Percentiles rank a stretch among this genome's conserved stretches.
These are phyloP conservation scores for Hortiboletus campestris DNA, from an alignment of 768 basidiomycete species.

Conservation along the genomic window DNA sequence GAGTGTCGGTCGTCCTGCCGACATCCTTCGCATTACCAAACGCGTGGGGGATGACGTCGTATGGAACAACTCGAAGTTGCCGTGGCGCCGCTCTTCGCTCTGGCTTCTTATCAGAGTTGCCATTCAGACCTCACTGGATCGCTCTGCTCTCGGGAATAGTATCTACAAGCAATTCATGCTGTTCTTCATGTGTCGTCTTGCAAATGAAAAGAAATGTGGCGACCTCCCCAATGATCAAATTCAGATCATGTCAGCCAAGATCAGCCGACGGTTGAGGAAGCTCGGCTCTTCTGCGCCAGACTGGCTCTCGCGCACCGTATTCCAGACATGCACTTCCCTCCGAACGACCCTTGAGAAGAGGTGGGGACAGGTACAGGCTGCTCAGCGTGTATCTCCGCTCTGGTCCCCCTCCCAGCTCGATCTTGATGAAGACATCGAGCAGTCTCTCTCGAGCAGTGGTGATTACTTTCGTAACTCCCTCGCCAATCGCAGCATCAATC, in stretches of 20 bases:
- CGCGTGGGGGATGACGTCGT: slow-evolving; percentile 48
- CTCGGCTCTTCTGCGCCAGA: slow-evolving; percentile 21
- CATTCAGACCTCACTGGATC: slow-evolving; percentile 38
- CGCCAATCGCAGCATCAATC: background rate
- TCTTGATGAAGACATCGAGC: slow-evolving; percentile 28
- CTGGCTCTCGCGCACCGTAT: slow-evolving; percentile 13
- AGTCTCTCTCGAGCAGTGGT: slow-evolving; percentile 33
- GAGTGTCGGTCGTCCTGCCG: slow-evolving; percentile 33
- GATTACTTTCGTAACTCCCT: slow-evolving; percentile 28
- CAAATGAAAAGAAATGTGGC: background rate
- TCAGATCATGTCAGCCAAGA: slow-evolving; percentile 37
- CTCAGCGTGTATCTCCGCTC: slow-evolving; percentile 23
- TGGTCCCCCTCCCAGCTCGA: slow-evolving; percentile 34
- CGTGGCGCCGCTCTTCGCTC: slow-evolving; percentile 52
- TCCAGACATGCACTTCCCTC: slow-evolving; percentile 14
- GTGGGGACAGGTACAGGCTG: slow-evolving; percentile 35
- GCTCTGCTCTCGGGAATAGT: slow-evolving; percentile 5
- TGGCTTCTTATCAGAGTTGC: slow-evolving; percentile 51
- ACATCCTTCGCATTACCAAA: slow-evolving; percentile 35
- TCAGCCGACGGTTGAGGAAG: slow-evolving; percentile 38
- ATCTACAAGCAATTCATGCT: slow-evolving; percentile 37
- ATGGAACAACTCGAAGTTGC: slow-evolving; percentile 34
- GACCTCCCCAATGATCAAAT: slow-evolving; percentile 34
- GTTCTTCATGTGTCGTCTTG: slow-evolving; percentile 27
- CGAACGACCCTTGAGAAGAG: slow-evolving; percentile 28